These are phyloP conservation scores for Blastobotrys persicus DNA, from an alignment of 1,139 yeast genomes.

Conservation along the genomic window DNA sequence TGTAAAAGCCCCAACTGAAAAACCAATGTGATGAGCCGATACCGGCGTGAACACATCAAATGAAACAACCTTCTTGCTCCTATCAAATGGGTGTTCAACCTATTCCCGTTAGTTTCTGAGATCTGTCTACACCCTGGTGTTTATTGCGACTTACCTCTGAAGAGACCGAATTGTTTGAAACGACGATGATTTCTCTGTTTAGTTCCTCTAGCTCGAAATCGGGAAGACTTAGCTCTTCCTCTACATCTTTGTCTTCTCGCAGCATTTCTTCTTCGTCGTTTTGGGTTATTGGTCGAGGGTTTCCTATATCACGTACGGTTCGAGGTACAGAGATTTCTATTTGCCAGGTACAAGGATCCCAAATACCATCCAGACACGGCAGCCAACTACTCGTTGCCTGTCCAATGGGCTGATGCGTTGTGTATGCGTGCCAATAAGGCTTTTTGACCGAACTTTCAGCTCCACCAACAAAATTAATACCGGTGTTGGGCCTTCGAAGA, in stretches of 20 bases:
- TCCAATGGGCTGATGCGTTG: slow-evolving; percentile 74
- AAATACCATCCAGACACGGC: slow-evolving; percentile 87
- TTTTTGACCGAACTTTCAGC: slow-evolving; percentile 36
- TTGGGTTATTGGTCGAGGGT: slow-evolving; percentile 41
- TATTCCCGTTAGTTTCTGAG: slow-evolving; percentile 20
- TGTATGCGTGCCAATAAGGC: slow-evolving; percentile 78
- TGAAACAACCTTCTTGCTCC: slow-evolving; percentile 68
- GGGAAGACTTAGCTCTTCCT: slow-evolving; percentile 28
- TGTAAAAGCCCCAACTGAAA: slow-evolving; percentile 89
- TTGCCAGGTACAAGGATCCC: slow-evolving; percentile 94
- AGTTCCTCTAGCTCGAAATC: slow-evolving; percentile 44
- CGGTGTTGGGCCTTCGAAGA: slow-evolving; percentile 65
- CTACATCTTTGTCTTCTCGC: slow-evolving; percentile 43
- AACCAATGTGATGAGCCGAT: slow-evolving; percentile 94
- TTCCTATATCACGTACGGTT: slow-evolving; percentile 65
- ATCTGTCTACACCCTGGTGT: slow-evolving; percentile 11
- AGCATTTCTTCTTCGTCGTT: slow-evolving; percentile 18
- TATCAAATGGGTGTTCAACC: slow-evolving; percentile 50
- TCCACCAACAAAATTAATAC: slow-evolving; percentile 71
- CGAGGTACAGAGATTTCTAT: slow-evolving; percentile 79
- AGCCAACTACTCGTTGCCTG: slow-evolving; percentile 92
- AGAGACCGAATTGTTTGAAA: slow-evolving; percentile 69
- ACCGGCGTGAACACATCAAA: slow-evolving; percentile 85
- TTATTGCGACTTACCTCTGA: slow-evolving; percentile 39
- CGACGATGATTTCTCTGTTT: slow-evolving; percentile 63